Evolutionary conservation across 306 rosid species (phyloP).

Genomic region (Vigna nakashimae): DNA sequence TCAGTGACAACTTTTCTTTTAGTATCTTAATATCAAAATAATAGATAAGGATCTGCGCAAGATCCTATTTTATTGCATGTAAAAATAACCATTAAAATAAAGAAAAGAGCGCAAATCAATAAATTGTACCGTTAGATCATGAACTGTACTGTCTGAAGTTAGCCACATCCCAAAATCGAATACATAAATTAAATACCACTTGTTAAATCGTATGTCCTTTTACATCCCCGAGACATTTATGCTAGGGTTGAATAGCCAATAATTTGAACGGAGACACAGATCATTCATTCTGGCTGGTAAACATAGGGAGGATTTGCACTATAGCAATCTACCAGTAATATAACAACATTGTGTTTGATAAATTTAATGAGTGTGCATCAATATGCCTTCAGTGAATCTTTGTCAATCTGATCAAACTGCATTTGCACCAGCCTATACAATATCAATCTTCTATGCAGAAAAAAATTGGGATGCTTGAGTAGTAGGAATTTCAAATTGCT

Average conservation of each 20-base stretch:
- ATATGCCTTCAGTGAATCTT: not conserved
- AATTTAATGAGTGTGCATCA: slow-evolving; percentile 34
- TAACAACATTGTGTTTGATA: slow-evolving; percentile 14
- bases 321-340: slow-evolving; percentile 3
- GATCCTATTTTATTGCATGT: not conserved
- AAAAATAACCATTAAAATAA: not conserved
- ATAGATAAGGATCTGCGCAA: not conserved
- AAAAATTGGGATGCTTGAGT: slow-evolving; percentile 7
- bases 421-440: not conserved
- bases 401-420: slow-evolving; percentile 22
- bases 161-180: slow-evolving; percentile 23
- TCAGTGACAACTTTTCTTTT: not conserved
- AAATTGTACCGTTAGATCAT: slow-evolving; percentile 5
- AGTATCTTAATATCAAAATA: slow-evolving; percentile 14
- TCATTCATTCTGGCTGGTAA: not conserved
- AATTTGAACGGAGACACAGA: slow-evolving; percentile 34
- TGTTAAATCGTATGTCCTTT: not conserved
- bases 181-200: not conserved
- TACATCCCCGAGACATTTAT: slow-evolving; percentile 16
- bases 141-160: slow-evolving; percentile 15
- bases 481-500: slow-evolving; percentile 38
- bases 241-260: not conserved
- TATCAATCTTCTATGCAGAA: slow-evolving; percentile 28
- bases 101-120: slow-evolving; percentile 12
- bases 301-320: slow-evolving; percentile 23